Evolutionary conservation across 306 rosid genomes (phyloP), one percentile per base, ranked within the genome.

Genomic region (Inga oerstediana): DNA sequence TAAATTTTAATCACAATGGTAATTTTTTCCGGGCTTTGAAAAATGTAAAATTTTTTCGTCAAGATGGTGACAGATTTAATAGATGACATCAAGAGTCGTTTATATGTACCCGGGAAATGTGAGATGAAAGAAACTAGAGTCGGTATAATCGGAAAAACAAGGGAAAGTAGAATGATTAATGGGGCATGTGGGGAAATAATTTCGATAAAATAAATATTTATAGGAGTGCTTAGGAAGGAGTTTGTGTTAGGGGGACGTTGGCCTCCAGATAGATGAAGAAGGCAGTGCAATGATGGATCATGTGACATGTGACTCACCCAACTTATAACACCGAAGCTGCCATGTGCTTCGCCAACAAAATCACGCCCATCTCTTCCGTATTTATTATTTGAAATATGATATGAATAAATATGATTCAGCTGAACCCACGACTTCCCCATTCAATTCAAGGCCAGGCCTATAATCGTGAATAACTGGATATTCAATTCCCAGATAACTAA

Each of bases 311-410:
- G 74, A 70, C 52, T 9, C 72, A 16, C 17, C 46, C 72, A 32
- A 39, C 51, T 12, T 15, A 79, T 56, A 27, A 62, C 78, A 81
- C 52, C 16, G 52, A 49, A 77, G 74, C 77, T 79, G 78, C 77
- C 88, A 56, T 79, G 72, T 64, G 85, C 81, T 27, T 45, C 72
- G 66, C 80, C 71, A 72, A 72, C 19, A 19, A 17, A 13, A 46
- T 9, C 73, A 44, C 5, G 45, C 61, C 70, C 74, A 8, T 27
- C 32, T 10, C 72, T 8, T 16, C n/a, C 46, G 24, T 27, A 27
- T 54, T 52, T 35, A 34, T 24, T 61, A 34, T 2, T 34, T 37
- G 7, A 49, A 2, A 45, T 49, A 4, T 49, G 54, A 49, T 14
- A 49, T 49, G 54, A 12, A 49, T 49, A 12, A 3, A 49, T 49